phyloP scores from a whole-genome alignment of 108 stramenopile genomes.

The Mayamaea pseudoterrestris region DNA sequence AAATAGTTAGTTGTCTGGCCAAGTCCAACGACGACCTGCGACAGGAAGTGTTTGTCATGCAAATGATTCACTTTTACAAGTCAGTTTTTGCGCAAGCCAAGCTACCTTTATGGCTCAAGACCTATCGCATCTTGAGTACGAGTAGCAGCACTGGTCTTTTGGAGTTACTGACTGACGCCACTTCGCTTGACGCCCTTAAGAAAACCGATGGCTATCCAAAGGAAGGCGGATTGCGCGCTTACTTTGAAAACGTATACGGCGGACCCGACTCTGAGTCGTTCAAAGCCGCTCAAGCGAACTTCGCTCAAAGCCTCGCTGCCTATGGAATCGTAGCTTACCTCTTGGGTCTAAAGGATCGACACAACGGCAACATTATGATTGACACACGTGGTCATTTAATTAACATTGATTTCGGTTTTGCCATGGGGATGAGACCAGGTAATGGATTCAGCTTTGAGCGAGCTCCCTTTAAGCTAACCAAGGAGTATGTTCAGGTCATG shows the following conservation, averaged over 20 bases:
- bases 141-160: conserved; percentile 86
- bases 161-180: conserved; percentile 85
- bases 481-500: conserved; percentile 93
- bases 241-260: conserved; percentile 83
- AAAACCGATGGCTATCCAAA: conserved; percentile 83
- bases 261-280: conserved; percentile 65
- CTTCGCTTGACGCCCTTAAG: conserved; percentile 91
- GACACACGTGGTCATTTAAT: conserved; percentile 89
- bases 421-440: conserved; percentile 94
- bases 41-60: conserved; percentile 94
- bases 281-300: conserved; percentile 83
- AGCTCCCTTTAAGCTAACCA: conserved; percentile 95
- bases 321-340: conserved; percentile 90
- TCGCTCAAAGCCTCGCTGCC: conserved; percentile 77
- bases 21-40: conserved; percentile 98
- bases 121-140: conserved; percentile 93
- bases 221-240: conserved; percentile 70
- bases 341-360: conserved; percentile 95
- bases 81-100: conserved; percentile 82
- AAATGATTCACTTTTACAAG: conserved; percentile 96
- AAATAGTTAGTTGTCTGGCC: conserved; percentile 73
- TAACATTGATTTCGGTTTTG: conserved; percentile 99
- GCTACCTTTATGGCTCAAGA: conserved; percentile 86
- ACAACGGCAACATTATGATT: conserved; percentile 99
- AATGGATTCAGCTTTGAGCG: conserved; percentile 93